phyloP scores from a whole-genome alignment of 2,329 filamentous ascomycete genomes.

The Zymoseptoria brevis region DNA sequence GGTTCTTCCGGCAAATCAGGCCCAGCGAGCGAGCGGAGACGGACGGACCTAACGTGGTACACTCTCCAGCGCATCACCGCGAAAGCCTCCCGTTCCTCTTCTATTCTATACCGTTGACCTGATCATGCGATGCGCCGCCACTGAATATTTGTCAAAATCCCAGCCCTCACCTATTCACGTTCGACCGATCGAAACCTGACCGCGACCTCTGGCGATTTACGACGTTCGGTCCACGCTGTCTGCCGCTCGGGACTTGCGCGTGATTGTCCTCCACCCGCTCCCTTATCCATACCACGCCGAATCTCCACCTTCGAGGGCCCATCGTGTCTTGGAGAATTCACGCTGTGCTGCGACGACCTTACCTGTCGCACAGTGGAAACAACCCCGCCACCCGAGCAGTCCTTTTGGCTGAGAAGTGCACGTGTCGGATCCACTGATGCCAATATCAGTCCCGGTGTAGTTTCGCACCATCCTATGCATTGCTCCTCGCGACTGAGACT shows the following conservation, averaged over 20 bases:
- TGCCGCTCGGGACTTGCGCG: conserved; percentile 1
- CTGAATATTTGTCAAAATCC: background rate
- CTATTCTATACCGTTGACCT: background rate
- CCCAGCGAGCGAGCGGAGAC: no score
- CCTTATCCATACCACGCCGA: background rate
- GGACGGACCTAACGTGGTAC: background rate
- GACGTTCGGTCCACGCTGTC: background rate
- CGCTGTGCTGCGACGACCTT: background rate
- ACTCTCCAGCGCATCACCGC: background rate
- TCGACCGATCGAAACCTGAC: background rate
- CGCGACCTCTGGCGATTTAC: background rate
- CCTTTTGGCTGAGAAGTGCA: conserved; percentile 7
- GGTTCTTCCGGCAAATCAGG: background rate
- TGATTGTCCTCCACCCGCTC: background rate
- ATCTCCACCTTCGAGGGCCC: background rate
- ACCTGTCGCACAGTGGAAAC: background rate
- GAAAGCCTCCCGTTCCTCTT: background rate
- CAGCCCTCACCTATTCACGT: background rate
- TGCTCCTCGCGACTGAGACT: conserved; percentile 14
- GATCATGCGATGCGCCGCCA: background rate
- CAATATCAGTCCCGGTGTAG: conserved; percentile 3
- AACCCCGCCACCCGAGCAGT: background rate
- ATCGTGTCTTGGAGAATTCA: background rate
- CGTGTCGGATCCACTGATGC: conserved; percentile 9
- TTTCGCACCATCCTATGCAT: conserved; percentile 23